A percentile compares a stretch with the other conserved stretches of the same genome.
Conservation (phyloP, 495 filamentous ascomycete genomes). For the Penicillium lagena region DNA sequence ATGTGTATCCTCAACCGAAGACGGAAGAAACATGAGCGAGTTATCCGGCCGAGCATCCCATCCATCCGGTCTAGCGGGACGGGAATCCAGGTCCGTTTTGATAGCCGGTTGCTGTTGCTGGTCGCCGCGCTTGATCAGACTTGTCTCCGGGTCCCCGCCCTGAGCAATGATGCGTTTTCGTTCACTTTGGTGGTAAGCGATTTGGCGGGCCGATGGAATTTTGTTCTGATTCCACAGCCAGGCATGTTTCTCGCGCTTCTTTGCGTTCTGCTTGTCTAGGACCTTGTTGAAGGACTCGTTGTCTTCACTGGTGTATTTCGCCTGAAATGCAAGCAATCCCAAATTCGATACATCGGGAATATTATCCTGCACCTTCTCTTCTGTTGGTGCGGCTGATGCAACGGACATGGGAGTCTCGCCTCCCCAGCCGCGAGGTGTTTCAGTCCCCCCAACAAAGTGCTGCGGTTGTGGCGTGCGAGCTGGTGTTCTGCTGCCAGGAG, state of each 20-base stretch:
- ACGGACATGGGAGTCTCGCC: constrained; percentile 65
- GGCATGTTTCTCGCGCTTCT: constrained; percentile 70
- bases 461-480: constrained; percentile 22
- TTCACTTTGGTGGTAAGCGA: constrained; percentile 70
- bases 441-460: constrained; percentile 44
- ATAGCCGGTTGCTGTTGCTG: constrained; percentile 37
- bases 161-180: constrained; percentile 49
- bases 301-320: constrained; percentile 92
- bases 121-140: constrained; percentile 10
- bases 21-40: constrained; percentile 78
- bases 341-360: constrained; percentile 70
- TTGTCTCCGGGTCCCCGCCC: constrained; percentile 40
- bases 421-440: constrained; percentile 40
- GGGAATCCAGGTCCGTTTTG: constrained; percentile 54
- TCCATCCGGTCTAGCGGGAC: constrained; percentile 70
- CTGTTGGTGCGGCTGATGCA: constrained; percentile 30
- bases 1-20: constrained; percentile 55
- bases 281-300: constrained; percentile 93
- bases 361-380: constrained; percentile 24
- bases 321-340: constrained; percentile 77
- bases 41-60: constrained; percentile 75
- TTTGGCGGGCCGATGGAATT: constrained; percentile 76
- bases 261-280: constrained; percentile 84
- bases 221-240: constrained; percentile 90
- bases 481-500: constrained; percentile 39